phyloP scores from a whole-genome alignment of 2,329 filamentous ascomycete genomes.

The Colletotrichum australisinense region DNA sequence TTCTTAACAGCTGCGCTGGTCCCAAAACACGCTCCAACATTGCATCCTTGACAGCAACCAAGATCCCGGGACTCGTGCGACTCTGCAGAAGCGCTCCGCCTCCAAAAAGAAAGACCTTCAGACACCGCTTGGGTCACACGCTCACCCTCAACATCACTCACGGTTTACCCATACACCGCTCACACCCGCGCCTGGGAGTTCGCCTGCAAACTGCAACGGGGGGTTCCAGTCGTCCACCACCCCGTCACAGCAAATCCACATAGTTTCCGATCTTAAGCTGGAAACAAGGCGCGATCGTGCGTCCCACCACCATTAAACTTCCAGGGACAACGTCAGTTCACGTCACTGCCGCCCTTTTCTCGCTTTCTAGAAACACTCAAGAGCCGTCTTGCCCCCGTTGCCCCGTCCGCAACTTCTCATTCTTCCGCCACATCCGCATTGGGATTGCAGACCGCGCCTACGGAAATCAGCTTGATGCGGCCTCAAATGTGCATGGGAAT shows the following conservation, averaged over 20 bases:
- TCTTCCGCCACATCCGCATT: slow-evolving; percentile 6
- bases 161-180: neutral
- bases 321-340: slow-evolving; percentile 26
- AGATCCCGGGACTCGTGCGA: slow-evolving; percentile 33
- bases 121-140: slow-evolving; percentile 26
- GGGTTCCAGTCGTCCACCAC: slow-evolving; percentile 13
- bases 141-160: neutral
- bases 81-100: slow-evolving; percentile 19
- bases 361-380: slow-evolving; percentile 33
- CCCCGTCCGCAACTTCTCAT: neutral
- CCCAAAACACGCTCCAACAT: slow-evolving; percentile 33
- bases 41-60: slow-evolving; percentile 35
- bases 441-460: slow-evolving; percentile 6
- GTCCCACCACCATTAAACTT: slow-evolving; percentile 8
- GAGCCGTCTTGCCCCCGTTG: slow-evolving; percentile 16
- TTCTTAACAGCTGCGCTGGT: slow-evolving; percentile 28
- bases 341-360: slow-evolving; percentile 17
- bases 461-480: slow-evolving; percentile 24
- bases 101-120: slow-evolving; percentile 4
- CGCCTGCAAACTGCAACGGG: slow-evolving; percentile 5
- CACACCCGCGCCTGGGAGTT: neutral
- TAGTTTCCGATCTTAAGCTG: slow-evolving; percentile 33
- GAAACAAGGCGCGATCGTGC: slow-evolving; percentile 27
- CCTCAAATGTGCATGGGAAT: slow-evolving; percentile 18
- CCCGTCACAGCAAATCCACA: slow-evolving; percentile 23